These are phyloP conservation scores for Priceomyces haplophilus DNA, from an alignment of 805 yeast species.

Conservation along the genomic window DNA sequence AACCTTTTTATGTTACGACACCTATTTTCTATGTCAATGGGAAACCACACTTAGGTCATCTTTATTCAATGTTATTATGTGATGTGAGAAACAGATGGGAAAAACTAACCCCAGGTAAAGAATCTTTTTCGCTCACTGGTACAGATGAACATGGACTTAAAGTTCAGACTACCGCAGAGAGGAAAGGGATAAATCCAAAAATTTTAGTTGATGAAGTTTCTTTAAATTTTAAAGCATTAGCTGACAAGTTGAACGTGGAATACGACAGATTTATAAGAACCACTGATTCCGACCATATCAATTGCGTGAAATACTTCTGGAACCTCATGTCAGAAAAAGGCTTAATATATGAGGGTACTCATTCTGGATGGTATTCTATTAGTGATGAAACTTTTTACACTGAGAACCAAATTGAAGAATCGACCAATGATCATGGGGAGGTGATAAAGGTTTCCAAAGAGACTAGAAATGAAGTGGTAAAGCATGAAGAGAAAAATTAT, in stretches of 20 bases:
- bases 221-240: conserved; percentile 60
- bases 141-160: conserved; percentile 97
- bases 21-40: conserved; percentile 98
- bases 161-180: conserved; percentile 80
- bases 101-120: conserved; percentile 28
- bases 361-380: conserved; percentile 91
- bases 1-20: conserved; percentile 62
- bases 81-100: conserved; percentile 81
- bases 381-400: conserved; percentile 95
- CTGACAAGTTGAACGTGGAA: conserved; percentile 52
- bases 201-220: conserved; percentile 71
- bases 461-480: conserved; percentile 70
- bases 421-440: conserved; percentile 17
- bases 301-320: conserved; percentile 73
- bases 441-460: conserved; percentile 53
- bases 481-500: conserved; percentile 79
- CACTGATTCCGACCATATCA: conserved; percentile 76
- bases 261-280: conserved; percentile 85
- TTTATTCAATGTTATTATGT: conserved; percentile 80
- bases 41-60: conserved; percentile 88
- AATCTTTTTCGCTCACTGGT: conserved; percentile 72
- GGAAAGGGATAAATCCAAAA: conserved; percentile 48
- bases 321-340: conserved; percentile 53
- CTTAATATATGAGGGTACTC: conserved; percentile 75
- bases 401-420: conserved; percentile 61